Evolutionary conservation across 2,329 filamentous ascomycete genomes (phyloP), one percentile per base, ranked within the genome.

Genomic region (Venturia carpophila): DNA sequence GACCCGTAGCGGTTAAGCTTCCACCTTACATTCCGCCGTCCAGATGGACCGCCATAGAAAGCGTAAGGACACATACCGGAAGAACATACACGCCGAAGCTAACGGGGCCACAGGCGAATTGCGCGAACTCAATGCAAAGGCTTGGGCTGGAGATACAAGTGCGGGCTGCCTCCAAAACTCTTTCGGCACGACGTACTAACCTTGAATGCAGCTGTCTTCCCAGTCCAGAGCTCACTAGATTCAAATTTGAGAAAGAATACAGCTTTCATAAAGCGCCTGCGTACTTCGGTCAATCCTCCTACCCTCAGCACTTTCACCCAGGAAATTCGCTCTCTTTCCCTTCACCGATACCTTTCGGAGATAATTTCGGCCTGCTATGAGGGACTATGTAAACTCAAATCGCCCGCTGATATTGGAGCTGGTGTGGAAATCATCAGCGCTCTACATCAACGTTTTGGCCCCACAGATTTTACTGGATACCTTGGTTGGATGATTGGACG

Each of bases 241-340:
- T 96, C 93, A 63, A 94, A 92, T 63, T 83, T 97, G 76, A 97
- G 96, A 80, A 97, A 97, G 81, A 97, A 97, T 72, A 97, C 93
- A 4, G 92, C 92, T 69, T 97, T 97, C 76, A 97, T 97, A 74
- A 97, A 96, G 78, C 91, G 93, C 72, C 83, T 97, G 65, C 90
- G 93, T 71, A 97, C 93, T 66, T 90, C 91, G 67, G 87, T 97
- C 68, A 92, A 89, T 68, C 79, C 90, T 61, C 82, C 91, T 65
- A 90, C 89, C 65, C 86, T 92, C 64, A 81, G 84, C 69, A 94
- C 91, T 66, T 96, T 97, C 77, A 79, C 96, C 60, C 87, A 93
- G 74, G 93, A 97, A 74, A 92, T 96, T 71, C 88, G 89, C 71
- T 90, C 91, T 34, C 83, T 97, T 37, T 97, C 92, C 70, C 83